A percentile compares a stretch with the other conserved stretches of the same genome.
Conservation (phyloP, 495 filamentous ascomycete genomes). For the Podospora sp. region DNA sequence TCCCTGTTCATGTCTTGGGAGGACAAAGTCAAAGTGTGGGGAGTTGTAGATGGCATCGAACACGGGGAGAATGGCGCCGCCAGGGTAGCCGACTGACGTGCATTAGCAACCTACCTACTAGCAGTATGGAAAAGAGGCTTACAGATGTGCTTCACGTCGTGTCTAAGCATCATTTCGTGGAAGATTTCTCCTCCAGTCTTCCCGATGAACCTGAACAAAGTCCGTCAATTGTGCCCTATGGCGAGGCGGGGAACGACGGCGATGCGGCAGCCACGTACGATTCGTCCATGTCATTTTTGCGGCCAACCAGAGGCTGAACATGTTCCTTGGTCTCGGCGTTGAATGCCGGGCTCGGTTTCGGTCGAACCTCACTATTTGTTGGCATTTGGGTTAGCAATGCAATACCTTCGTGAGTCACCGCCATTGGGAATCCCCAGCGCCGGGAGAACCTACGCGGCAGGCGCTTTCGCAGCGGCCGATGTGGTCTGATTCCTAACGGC, state of each 20-base stretch:
- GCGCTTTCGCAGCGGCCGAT: conserved; percentile 34
- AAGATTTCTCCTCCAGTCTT: conserved; percentile 96
- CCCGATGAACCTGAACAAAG: conserved; percentile 76
- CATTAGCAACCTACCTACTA: conserved; percentile 25
- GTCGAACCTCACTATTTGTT: conserved; percentile 39
- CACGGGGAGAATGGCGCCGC: conserved; percentile 80
- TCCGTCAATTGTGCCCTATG: conserved; percentile 32
- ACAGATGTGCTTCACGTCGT: conserved; percentile 90
- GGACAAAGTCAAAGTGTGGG: conserved; percentile 73
- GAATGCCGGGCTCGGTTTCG: conserved; percentile 71
- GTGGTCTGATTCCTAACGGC: conserved; percentile 44
- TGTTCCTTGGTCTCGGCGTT: conserved; percentile 57
- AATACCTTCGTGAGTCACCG: conserved; percentile 29
- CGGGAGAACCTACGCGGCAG: conserved; percentile 24
- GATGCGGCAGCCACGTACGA: conserved; percentile 53
- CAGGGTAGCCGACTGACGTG: conserved; percentile 66
- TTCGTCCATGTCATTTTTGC: conserved; percentile 72
- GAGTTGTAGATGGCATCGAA: conserved; percentile 85
- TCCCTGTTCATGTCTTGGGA: conserved; percentile 78
- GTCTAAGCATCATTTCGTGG: conserved; percentile 98
- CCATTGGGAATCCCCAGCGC: neutral
- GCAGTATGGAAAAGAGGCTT: conserved; percentile 43
- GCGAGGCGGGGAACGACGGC: neutral
- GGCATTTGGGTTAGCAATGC: conserved; percentile 27
- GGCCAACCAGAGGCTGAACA: conserved; percentile 69